These are phyloP conservation scores for Citrus mangshanensis DNA, from an alignment of 345 rosid species.

Conservation along the genomic window DNA sequence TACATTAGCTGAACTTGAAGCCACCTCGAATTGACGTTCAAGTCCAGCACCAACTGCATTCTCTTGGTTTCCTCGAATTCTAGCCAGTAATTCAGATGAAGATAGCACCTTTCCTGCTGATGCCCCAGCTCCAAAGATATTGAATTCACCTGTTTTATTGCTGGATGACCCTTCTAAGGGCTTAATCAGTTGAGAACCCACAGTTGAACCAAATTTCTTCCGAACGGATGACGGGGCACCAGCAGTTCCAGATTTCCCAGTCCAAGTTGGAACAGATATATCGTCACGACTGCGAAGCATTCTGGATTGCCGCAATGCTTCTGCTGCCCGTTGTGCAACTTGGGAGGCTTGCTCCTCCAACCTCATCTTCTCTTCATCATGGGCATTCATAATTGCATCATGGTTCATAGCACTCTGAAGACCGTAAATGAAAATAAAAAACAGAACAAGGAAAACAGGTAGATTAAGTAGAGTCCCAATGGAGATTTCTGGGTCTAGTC, in stretches of 20 bases:
- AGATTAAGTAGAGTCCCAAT: neutral
- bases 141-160: slow-evolving; percentile 28
- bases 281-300: slow-evolving; percentile 80
- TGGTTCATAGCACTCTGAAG: slow-evolving; percentile 88
- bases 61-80: slow-evolving; percentile 74
- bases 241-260: slow-evolving; percentile 86
- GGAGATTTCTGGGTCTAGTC: neutral
- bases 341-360: slow-evolving; percentile 89
- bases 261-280: slow-evolving; percentile 89
- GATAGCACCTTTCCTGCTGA: slow-evolving; percentile 82
- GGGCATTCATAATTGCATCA: slow-evolving; percentile 72
- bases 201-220: slow-evolving; percentile 71
- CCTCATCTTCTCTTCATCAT: slow-evolving; percentile 73
- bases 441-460: neutral
- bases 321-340: slow-evolving; percentile 94
- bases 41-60: slow-evolving; percentile 65
- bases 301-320: slow-evolving; percentile 83
- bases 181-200: slow-evolving; percentile 49
- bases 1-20: slow-evolving; percentile 36
- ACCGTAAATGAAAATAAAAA: slow-evolving; percentile 2
- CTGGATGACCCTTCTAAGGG: slow-evolving; percentile 36
- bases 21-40: slow-evolving; percentile 36
- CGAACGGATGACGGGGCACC: slow-evolving; percentile 80
- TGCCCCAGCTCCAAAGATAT: slow-evolving; percentile 67
- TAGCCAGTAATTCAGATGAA: slow-evolving; percentile 74